phyloP scores from a whole-genome alignment of 2,329 filamentous ascomycete species.

The Coniochaeta sp. region DNA sequence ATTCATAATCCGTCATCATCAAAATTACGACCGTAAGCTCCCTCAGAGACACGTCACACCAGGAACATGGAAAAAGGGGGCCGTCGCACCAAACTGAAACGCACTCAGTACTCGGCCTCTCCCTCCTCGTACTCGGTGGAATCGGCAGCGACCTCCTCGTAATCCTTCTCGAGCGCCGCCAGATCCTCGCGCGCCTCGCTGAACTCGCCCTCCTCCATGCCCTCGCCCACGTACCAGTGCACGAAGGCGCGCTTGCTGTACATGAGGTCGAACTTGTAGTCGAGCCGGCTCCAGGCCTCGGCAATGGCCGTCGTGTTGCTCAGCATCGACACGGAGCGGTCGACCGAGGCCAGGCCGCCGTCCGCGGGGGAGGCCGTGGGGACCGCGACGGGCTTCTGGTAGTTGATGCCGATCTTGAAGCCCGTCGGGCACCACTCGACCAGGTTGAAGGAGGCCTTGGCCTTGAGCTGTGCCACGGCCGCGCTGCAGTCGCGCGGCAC shows the following conservation, averaged over 20 bases:
- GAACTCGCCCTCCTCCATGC: slow-evolving; percentile 91
- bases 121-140: slow-evolving; percentile 49
- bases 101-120: slow-evolving; percentile 69
- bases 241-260: slow-evolving; percentile 72
- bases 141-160: slow-evolving; percentile 76
- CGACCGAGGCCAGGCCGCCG: slow-evolving; percentile 53
- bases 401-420: slow-evolving; percentile 72
- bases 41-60: not conserved
- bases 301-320: slow-evolving; percentile 70
- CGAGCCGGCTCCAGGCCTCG: slow-evolving; percentile 64
- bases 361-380: slow-evolving; percentile 42
- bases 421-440: slow-evolving; percentile 71
- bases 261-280: slow-evolving; percentile 73
- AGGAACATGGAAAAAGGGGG: no score
- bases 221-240: slow-evolving; percentile 78
- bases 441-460: slow-evolving; percentile 64
- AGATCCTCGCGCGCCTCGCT: slow-evolving; percentile 81
- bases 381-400: slow-evolving; percentile 58
- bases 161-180: slow-evolving; percentile 78
- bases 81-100: not conserved
- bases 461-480: slow-evolving; percentile 60
- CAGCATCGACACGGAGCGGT: slow-evolving; percentile 61
- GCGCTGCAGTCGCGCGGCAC: slow-evolving; percentile 63
- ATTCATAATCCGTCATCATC: slow-evolving; percentile 1
- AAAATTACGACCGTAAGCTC: not conserved